Conservation (phyloP, 2,329 filamentous ascomycete species). For the Passalora sequoiae region DNA sequence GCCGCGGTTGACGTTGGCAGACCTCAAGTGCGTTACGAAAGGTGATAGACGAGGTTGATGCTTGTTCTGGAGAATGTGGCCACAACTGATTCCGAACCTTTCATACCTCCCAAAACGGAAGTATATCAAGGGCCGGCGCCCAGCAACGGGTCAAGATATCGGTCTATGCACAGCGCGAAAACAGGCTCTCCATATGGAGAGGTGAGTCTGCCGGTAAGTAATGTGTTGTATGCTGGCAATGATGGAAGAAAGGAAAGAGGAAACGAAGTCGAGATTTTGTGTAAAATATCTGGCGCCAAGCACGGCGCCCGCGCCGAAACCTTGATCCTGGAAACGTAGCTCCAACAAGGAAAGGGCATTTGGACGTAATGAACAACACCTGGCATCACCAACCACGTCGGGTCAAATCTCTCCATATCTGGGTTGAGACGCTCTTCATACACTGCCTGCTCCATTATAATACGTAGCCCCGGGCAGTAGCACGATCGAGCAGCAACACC, state of each 20-base stretch:
- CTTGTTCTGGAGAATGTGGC: conserved; percentile 46
- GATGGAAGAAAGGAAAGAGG: conserved; percentile 40
- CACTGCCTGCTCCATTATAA: no score
- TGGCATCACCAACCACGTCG: background rate
- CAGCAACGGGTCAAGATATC: conserved; percentile 62
- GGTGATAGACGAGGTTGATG: background rate
- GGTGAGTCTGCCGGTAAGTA: conserved; percentile 55
- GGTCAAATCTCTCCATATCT: background rate
- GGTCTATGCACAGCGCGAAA: conserved; percentile 66
- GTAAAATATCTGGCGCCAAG: no score
- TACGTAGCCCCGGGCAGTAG: no score
- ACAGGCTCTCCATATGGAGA: conserved; percentile 50
- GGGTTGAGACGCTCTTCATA: no score
- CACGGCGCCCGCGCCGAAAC: no score
- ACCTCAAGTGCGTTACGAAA: no score
- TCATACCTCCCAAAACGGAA: conserved; percentile 61
- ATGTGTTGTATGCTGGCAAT: conserved; percentile 55
- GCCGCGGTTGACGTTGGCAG: no score
- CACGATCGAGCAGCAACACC: no score
- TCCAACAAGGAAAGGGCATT: no score
- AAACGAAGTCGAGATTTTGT: conserved; percentile 26
- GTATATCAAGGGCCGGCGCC: conserved; percentile 66
- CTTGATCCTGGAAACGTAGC: conserved; percentile 2
- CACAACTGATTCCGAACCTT: conserved; percentile 68
- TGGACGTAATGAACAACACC: conserved; percentile 1